A percentile compares a stretch with the other conserved stretches of the same genome.
Evolutionary conservation across 169 alveolate genomes (phyloP).

Genomic region (Cryptosporidium meleagridis): DNA sequence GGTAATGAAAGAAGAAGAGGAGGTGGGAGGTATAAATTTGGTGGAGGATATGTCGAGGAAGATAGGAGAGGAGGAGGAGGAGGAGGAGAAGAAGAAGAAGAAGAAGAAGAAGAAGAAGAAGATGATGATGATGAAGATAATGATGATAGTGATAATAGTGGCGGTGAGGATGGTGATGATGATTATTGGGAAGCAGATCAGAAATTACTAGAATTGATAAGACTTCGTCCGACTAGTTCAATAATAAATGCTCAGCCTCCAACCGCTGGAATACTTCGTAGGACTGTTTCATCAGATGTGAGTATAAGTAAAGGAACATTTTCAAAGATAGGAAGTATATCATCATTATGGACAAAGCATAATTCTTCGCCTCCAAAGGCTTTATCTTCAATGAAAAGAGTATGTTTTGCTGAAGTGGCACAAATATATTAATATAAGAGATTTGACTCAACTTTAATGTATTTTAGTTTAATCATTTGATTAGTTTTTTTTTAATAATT

Average conservation of each 20-base stretch:
- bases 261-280: slow-evolving; percentile 36
- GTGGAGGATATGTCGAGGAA: neutral
- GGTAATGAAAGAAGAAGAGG: neutral
- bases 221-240: slow-evolving; percentile 54
- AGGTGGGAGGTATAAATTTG: neutral
- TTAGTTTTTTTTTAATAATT: too few relatives aligned
- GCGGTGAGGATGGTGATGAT: slow-evolving; percentile 16
- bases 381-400: slow-evolving; percentile 56
- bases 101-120: too few relatives aligned
- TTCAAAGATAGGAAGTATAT: slow-evolving; percentile 42
- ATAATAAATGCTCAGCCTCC: slow-evolving; percentile 60
- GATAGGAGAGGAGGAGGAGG: neutral
- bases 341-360: slow-evolving; percentile 49
- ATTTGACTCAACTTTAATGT: too few relatives aligned
- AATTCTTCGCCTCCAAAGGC: slow-evolving; percentile 59
- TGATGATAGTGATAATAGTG: neutral
- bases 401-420: slow-evolving; percentile 55
- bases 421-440: slow-evolving; percentile 10
- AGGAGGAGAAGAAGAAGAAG: too few relatives aligned
- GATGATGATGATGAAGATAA: neutral
- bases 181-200: slow-evolving; percentile 48
- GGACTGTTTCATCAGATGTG: slow-evolving; percentile 28
- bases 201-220: slow-evolving; percentile 41
- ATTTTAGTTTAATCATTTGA: neutral
- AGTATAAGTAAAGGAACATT: slow-evolving; percentile 7